Conservation (phyloP, 208 protist genomes). For the Trichomonas gallinae region DNA sequence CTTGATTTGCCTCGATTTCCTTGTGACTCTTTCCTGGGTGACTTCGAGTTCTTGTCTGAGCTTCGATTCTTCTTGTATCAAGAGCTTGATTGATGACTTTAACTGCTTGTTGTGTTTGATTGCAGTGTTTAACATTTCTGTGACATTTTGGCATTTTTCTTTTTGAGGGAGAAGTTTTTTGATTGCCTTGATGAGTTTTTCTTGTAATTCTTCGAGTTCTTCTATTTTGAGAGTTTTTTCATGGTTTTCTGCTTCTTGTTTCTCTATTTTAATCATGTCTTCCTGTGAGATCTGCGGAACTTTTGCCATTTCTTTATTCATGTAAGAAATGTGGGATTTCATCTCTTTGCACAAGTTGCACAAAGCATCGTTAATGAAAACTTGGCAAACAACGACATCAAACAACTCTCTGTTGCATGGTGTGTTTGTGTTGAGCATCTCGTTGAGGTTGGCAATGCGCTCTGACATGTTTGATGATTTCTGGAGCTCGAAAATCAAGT, state of each 20-base stretch:
- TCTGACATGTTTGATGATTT: not conserved
- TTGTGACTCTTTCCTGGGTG: not conserved
- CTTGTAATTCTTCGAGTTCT: not conserved
- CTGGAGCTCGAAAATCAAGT: not conserved
- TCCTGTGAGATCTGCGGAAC: not conserved
- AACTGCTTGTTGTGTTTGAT: not conserved
- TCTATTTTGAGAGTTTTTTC: not conserved
- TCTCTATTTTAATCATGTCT: not conserved
- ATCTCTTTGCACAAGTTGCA: not conserved
- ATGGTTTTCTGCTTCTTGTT: not conserved
- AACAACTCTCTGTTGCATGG: not conserved
- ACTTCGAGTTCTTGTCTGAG: not conserved
- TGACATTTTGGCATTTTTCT: not conserved
- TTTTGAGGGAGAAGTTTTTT: not conserved
- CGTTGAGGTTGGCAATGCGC: not conserved
- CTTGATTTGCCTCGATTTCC: not conserved
- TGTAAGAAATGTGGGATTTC: not conserved
- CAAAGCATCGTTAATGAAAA: not conserved
- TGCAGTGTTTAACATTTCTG: not conserved
- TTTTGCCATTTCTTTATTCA: not conserved
- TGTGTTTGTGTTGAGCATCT: not conserved
- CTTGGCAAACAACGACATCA: not conserved
- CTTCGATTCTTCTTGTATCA: not conserved
- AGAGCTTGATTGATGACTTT: not conserved
- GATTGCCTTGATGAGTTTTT: not conserved